These are phyloP conservation scores for Fomitopsis pulvina DNA, from an alignment of 768 basidiomycete genomes.

Conservation along the genomic window DNA sequence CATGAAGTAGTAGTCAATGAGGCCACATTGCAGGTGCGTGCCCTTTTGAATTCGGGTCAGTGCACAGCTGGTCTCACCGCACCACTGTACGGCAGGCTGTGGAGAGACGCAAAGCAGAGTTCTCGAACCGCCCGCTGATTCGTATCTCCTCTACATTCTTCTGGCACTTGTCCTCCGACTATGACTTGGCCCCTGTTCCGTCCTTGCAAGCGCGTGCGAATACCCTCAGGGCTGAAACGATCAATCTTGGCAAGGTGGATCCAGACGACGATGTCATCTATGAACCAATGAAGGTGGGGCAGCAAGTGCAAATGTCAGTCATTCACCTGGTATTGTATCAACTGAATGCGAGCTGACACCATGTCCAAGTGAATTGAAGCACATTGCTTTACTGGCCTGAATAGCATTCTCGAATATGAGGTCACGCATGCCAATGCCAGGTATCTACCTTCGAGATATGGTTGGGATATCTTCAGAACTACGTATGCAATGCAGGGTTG, in stretches of 20 bases:
- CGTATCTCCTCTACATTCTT: slow-evolving; percentile 98
- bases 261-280: slow-evolving; percentile 43
- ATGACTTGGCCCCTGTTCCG: slow-evolving; percentile 63
- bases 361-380: slow-evolving; percentile 59
- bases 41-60: neutral
- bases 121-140: slow-evolving; percentile 77
- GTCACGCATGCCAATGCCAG: no score
- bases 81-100: slow-evolving; percentile 43
- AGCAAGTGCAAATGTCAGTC: slow-evolving; percentile 80
- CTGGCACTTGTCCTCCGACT: slow-evolving; percentile 88
- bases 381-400: slow-evolving; percentile 77
- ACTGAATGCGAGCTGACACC: neutral
- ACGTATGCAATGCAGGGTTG: neutral
- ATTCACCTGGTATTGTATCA: neutral
- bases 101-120: slow-evolving; percentile 46
- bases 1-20: slow-evolving; percentile 93
- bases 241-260: slow-evolving; percentile 29
- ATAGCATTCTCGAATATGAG: no score
- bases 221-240: slow-evolving; percentile 33
- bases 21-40: slow-evolving; percentile 59
- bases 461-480: no score
- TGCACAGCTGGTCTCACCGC: neutral
- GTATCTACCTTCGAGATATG: no score
- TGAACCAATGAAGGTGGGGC: slow-evolving; percentile 79
- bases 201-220: slow-evolving; percentile 43